Conservation (phyloP, 169 alveolate species). For the Babesia ovis region DNA sequence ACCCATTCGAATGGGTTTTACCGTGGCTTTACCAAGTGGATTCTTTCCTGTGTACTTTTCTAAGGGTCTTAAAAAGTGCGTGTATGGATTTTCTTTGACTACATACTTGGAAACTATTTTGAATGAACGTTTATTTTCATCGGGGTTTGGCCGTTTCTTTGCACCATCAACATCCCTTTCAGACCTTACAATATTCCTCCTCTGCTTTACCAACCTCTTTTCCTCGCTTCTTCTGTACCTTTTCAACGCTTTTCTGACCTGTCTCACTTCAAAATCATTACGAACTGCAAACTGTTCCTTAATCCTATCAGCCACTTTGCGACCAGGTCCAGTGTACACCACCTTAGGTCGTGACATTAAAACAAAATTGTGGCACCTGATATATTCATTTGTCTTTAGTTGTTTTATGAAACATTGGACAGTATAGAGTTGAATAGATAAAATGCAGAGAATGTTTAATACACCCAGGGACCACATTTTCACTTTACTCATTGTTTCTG, state of each 20-base stretch:
- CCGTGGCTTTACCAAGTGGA: conserved; percentile 34
- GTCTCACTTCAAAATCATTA: conserved; percentile 45
- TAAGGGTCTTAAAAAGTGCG: conserved; percentile 27
- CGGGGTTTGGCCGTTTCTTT: neutral
- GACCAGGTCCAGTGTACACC: conserved; percentile 58
- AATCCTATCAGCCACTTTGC: conserved; percentile 59
- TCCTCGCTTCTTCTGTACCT: conserved; percentile 55
- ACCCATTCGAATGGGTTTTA: conserved; percentile 48
- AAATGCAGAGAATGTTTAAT: neutral
- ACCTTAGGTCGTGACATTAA: conserved; percentile 15
- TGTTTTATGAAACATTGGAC: neutral
- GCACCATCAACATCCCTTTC: conserved; percentile 29
- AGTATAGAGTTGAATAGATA: neutral
- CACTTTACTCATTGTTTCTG: conserved; percentile 5
- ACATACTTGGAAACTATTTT: conserved; percentile 26
- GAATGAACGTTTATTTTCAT: conserved; percentile 2
- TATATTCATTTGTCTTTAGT: neutral
- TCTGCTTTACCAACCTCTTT: conserved; percentile 20
- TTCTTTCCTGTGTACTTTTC: conserved; percentile 31
- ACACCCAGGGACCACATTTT: neutral
- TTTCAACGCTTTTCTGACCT: conserved; percentile 55
- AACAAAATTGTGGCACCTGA: neutral
- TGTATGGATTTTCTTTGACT: conserved; percentile 19
- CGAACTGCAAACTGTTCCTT: conserved; percentile 55
- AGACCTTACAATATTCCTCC: conserved; percentile 38